Conservation (phyloP, 257 asterid genomes). For the Fraxinus pennsylvanica region DNA sequence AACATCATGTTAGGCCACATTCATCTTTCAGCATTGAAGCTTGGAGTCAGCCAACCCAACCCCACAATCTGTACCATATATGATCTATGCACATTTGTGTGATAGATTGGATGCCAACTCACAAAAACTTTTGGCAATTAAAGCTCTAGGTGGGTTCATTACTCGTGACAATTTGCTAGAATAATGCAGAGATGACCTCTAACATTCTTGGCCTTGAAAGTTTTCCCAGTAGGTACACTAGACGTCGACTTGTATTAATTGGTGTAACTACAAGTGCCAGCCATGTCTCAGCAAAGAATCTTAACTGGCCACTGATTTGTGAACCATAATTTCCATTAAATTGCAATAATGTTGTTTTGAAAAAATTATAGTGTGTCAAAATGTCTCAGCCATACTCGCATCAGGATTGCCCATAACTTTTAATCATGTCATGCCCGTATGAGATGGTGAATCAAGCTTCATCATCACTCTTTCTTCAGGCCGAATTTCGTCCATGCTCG, state of each 20-base stretch:
- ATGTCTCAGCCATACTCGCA: neutral
- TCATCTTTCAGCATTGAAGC: slow-evolving; percentile 6
- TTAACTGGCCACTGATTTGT: neutral
- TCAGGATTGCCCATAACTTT: neutral
- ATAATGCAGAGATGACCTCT: slow-evolving; percentile 16
- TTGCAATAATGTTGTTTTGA: neutral
- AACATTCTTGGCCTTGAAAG: slow-evolving; percentile 31
- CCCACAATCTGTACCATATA: slow-evolving; percentile 5
- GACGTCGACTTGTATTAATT: slow-evolving; percentile 19
- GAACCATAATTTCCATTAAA: neutral
- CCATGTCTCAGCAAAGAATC: slow-evolving; percentile 25
- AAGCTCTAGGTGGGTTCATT: slow-evolving; percentile 9
- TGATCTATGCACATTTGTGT: slow-evolving; percentile 21
- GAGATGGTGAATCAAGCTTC: too few relatives aligned
- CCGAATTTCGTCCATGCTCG: too few relatives aligned
- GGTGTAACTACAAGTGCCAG: slow-evolving; percentile 15
- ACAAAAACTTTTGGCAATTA: slow-evolving; percentile 40
- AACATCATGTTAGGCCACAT: slow-evolving; percentile 6
- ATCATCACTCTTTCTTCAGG: too few relatives aligned
- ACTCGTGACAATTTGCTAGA: slow-evolving; percentile 18
- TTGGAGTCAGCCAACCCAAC: slow-evolving; percentile 1
- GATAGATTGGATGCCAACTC: slow-evolving; percentile 9
- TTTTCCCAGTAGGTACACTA: slow-evolving; percentile 20
- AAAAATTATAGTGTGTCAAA: too few relatives aligned
- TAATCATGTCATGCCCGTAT: neutral